Evolutionary conservation across 164 flowering plant genomes (phyloP).

Genomic region (Vitis riparia): DNA sequence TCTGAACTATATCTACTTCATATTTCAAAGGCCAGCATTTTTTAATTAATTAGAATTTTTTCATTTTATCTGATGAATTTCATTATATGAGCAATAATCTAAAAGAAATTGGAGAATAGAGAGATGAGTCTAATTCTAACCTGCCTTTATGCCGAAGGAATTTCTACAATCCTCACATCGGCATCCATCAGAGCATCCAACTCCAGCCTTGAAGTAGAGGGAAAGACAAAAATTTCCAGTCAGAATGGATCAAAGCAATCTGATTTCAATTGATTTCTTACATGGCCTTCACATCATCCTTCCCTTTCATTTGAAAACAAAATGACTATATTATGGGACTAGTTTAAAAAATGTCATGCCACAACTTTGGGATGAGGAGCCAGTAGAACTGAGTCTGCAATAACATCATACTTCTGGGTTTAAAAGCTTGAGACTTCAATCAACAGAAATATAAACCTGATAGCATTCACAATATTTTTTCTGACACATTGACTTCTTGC

Average conservation of each 20-base stretch:
- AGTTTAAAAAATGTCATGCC: no score
- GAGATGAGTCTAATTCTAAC: background rate
- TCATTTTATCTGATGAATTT: background rate
- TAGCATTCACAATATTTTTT: constrained; percentile 27
- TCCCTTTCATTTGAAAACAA: no score
- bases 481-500: constrained; percentile 21
- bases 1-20: background rate
- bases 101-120: background rate
- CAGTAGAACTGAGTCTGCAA: no score
- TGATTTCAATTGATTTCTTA: no score
- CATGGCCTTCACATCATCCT: no score
- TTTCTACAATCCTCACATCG: constrained; percentile 17
- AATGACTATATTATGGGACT: no score
- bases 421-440: background rate
- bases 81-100: background rate
- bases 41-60: background rate
- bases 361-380: no score
- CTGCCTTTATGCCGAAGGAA: constrained; percentile 8
- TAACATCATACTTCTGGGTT: no score
- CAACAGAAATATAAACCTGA: constrained; percentile 13
- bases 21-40: background rate
- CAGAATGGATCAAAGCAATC: background rate
- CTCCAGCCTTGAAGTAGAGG: constrained; percentile 5
- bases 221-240: background rate
- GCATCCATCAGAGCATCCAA: constrained; percentile 17